Evolutionary conservation across 306 rosid species (phyloP), one percentile per base, ranked within the genome.

Genomic region (Medicago arabica): DNA sequence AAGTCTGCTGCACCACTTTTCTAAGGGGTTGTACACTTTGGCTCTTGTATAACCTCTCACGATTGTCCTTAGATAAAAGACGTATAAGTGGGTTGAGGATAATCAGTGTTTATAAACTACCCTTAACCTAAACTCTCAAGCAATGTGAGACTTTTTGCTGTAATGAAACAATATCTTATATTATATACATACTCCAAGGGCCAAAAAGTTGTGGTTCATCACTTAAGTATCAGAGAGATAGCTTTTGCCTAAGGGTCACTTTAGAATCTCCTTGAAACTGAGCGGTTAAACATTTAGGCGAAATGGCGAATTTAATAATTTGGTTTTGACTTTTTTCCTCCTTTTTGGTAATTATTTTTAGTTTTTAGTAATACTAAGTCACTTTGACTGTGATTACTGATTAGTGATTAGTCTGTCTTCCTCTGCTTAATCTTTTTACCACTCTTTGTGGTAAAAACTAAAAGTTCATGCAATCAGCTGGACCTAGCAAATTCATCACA

Each of bases 361-460:
- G 17, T 16, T 44, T 59, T 66, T 65, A 19, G 16, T 23, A 28
- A 66, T 40, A 39, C 67, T 17, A 19, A 28, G 57, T 25, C 55
- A 18, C 67, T 67, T 67, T 66, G 58, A 41, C 18, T 12, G 73
- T 21, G 67, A 53, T 76, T 76, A 51, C 4, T 55, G 67, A 53
- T 76, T 76, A 51, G 7, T 55, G 67, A 53, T 76, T 76, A 51
- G 7, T 41, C 2, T 39, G 34, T 54, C 23, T 25, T 25, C 54
- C 31, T 53, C 18, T 76, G 67, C 74, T 55, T 40, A 39, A 10
- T 75, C 55, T 51, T 31, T 65, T 44, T 55, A 4, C 34, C 70
- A 67, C 49, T 54, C 38, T 68, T 44, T 63, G 67, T 21, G 49
- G 19, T 71, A 18, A 8, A 47, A 47, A 47, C 53, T 43, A 59